Percentiles rank a stretch among this genome's conserved stretches.
phyloP scores from a whole-genome alignment of 805 yeast species.

The Candida xiaguanensis region DNA sequence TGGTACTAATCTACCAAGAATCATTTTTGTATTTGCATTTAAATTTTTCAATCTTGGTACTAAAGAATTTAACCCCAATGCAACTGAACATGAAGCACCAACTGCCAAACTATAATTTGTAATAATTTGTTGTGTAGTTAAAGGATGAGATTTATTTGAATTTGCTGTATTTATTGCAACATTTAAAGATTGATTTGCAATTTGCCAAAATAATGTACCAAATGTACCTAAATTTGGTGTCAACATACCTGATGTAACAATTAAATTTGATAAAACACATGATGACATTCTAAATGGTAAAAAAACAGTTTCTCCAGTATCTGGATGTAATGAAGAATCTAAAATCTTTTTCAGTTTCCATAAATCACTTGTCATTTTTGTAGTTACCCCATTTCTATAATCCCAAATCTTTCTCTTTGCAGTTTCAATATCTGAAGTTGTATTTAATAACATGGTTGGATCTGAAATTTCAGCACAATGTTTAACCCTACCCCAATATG shows the following conservation, averaged over 20 bases:
- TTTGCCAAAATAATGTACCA: conserved; percentile 96
- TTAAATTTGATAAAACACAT: conserved; percentile 87
- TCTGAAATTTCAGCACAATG: conserved; percentile 93
- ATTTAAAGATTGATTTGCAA: conserved; percentile 93
- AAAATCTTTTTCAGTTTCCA: conserved; percentile 87
- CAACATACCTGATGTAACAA: conserved; percentile 96
- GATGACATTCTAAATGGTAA: conserved; percentile 97
- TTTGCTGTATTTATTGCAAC: conserved; percentile 97
- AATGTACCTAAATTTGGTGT: conserved; percentile 87
- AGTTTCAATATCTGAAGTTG: conserved; percentile 54
- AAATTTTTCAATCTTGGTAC: conserved; percentile 81
- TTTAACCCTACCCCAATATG: conserved; percentile 91
- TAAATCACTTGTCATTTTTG: conserved; percentile 68
- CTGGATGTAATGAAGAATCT: conserved; percentile 95
- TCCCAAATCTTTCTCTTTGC: conserved; percentile 68
- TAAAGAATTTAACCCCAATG: conserved; percentile 83
- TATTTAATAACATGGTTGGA: conserved; percentile 82
- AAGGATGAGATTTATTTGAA: conserved; percentile 91
- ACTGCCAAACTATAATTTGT: conserved; percentile 87
- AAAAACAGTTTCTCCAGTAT: conserved; percentile 88
- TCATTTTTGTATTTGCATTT: conserved; percentile 63
- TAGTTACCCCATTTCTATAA: conserved; percentile 65
- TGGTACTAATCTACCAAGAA: conserved; percentile 86
- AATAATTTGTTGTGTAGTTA: conserved; percentile 71
- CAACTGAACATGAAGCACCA: conserved; percentile 91